Evolutionary conservation across 106 monocot genomes (phyloP).

Genomic region (Allium fistulosum): DNA sequence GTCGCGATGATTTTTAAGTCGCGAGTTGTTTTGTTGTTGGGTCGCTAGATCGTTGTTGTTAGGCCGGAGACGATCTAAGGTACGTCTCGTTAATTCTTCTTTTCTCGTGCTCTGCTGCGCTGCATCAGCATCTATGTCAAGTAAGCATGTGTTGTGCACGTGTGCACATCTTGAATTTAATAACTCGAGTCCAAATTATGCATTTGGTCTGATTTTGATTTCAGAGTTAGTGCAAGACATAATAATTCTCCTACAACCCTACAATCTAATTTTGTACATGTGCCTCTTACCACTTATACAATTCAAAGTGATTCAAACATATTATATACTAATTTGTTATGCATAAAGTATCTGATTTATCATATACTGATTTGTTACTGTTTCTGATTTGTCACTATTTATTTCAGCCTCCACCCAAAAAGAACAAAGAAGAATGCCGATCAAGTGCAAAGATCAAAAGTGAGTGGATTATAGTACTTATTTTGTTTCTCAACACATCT

Average conservation of each 20-base stretch:
- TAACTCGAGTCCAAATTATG: background rate
- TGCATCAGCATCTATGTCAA: background rate
- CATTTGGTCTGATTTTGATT: background rate
- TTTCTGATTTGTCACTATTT: background rate
- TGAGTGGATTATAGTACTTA: background rate
- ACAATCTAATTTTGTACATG: too few species aligned
- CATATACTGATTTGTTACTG: background rate
- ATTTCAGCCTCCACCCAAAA: conserved; percentile 11
- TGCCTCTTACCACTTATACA: too few species aligned
- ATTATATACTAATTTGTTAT: background rate
- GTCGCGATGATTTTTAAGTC: too few species aligned
- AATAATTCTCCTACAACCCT: too few species aligned
- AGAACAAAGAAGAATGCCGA: conserved; percentile 9
- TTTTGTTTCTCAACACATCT: too few species aligned
- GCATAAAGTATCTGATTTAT: background rate
- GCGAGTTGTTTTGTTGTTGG: too few species aligned
- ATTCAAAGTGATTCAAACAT: background rate
- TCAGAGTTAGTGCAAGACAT: too few species aligned
- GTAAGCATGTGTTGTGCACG: too few species aligned
- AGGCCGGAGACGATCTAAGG: too few species aligned
- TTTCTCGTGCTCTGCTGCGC: background rate
- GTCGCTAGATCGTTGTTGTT: too few species aligned
- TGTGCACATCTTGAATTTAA: background rate
- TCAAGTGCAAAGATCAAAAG: conserved; percentile 2
- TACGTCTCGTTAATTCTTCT: too few species aligned